Evolutionary conservation across 352 stramenopile species (phyloP), one percentile per base, ranked within the genome.

Genomic region (Aphanomyces invadans): DNA sequence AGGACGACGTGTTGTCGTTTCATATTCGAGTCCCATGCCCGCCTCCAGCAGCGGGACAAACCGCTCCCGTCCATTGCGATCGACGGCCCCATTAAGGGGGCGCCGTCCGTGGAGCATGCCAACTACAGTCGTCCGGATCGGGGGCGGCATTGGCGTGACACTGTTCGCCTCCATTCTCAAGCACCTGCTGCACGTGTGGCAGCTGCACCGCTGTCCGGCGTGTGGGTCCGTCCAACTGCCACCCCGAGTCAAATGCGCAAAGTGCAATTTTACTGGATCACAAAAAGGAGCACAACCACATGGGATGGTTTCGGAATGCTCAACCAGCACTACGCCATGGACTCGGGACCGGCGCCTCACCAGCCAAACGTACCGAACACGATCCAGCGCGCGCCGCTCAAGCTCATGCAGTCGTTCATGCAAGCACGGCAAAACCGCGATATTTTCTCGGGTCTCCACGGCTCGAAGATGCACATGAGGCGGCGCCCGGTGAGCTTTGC

Each of bases 251-350:
- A 72, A 80, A 54, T 91, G 32, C 78, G 74, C 42, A 90, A 90
- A 55, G 84, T 90, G 54, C 90, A 94, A 71, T 94, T 92, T 66
- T 91, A 89, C 73, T 94, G 86, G 85, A 74, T 84, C 71, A 88
- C 79, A 3, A 76, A 81, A 21, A n/a, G n/a, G 80, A 92, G 53
- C 81, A 90, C 46, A 70, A 89, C 42, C 86, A 80, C 17, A 75
- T 96, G 21, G 79, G 71, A 33, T 93, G 84, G 86, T 95, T 95
- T 45, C 78, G 70, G 0, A 79, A 88, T 84, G 2, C 90, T 95
- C 80, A 88, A 95, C 72, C 74, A 91, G 54, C 71, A 93, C 45
- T 81, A 74, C 38, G 75, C 78, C 56, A 73, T 88, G 71, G 85
- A 92, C 68, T 80, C 73, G 33, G n/a, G 83, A 90, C 52, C 77